Evolutionary conservation across 306 rosid genomes (phyloP).

Genomic region (Prunus kanzakura): DNA sequence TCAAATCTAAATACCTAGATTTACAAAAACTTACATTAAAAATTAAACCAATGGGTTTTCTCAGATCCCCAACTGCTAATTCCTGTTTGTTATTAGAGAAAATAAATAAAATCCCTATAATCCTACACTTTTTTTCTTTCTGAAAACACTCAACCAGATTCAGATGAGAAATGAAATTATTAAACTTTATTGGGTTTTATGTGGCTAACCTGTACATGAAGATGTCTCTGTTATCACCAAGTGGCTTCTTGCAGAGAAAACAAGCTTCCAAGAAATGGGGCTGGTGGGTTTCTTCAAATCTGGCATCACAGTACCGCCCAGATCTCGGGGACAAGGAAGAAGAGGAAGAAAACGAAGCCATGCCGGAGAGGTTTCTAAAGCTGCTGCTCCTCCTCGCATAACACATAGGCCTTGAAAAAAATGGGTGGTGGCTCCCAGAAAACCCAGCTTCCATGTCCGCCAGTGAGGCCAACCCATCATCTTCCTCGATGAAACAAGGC

Average conservation of each 20-base stretch:
- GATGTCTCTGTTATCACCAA: conserved; percentile 65
- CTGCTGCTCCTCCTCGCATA: conserved; percentile 28
- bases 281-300: conserved; percentile 62
- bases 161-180: background rate
- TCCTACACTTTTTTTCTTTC: background rate
- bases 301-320: conserved; percentile 64
- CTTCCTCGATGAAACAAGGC: conserved; percentile 62
- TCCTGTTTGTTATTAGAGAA: background rate
- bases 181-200: no score
- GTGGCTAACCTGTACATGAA: conserved; percentile 84
- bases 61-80: background rate
- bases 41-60: no score
- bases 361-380: conserved; percentile 28
- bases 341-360: background rate
- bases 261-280: conserved; percentile 86
- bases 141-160: background rate
- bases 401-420: conserved; percentile 52
- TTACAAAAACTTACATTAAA: background rate
- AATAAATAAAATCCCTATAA: background rate
- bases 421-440: conserved; percentile 40
- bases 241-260: conserved; percentile 70
- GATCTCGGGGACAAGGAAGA: conserved; percentile 51
- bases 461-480: conserved; percentile 47
- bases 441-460: conserved; percentile 55
- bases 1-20: background rate